Conservation (phyloP, 2,329 filamentous ascomycete genomes). For the Aspergillus costaricaensis region DNA sequence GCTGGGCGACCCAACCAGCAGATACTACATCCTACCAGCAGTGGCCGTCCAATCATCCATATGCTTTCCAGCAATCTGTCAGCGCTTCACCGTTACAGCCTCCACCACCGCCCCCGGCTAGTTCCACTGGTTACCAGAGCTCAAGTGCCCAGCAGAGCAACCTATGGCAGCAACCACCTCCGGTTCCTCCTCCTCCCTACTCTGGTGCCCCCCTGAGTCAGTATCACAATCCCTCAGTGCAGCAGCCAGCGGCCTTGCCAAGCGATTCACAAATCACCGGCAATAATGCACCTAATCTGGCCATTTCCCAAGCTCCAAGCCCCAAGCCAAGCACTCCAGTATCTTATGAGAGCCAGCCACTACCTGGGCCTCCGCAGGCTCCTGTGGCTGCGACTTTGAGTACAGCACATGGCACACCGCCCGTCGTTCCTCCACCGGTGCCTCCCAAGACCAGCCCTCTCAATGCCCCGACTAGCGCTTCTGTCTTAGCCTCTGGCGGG, state of each 20-base stretch:
- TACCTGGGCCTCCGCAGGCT: conserved; percentile 6
- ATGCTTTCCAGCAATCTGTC: conserved; percentile 25
- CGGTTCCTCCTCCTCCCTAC: conserved; percentile 30
- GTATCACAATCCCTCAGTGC: conserved; percentile 7
- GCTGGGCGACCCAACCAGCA: conserved; percentile 18
- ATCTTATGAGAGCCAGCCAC: background rate
- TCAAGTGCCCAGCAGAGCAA: conserved; percentile 28
- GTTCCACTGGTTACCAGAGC: conserved; percentile 42
- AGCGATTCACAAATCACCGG: background rate
- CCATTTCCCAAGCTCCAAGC: background rate
- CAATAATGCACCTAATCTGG: background rate
- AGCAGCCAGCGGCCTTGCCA: background rate
- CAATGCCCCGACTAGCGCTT: conserved; percentile 28
- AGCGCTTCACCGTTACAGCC: conserved; percentile 27
- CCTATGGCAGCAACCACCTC: conserved; percentile 25
- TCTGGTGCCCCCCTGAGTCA: conserved; percentile 30
- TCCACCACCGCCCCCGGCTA: conserved; percentile 40
- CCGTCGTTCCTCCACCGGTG: conserved; percentile 23
- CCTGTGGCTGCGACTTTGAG: background rate
- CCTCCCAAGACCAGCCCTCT: conserved; percentile 28
- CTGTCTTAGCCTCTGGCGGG: conserved; percentile 44
- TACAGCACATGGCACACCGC: background rate
- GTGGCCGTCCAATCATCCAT: conserved; percentile 26
- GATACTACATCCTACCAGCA: conserved; percentile 17
- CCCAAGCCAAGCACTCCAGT: conserved; percentile 7